Conservation (phyloP, 805 yeast species). For the Candida chilensis region DNA sequence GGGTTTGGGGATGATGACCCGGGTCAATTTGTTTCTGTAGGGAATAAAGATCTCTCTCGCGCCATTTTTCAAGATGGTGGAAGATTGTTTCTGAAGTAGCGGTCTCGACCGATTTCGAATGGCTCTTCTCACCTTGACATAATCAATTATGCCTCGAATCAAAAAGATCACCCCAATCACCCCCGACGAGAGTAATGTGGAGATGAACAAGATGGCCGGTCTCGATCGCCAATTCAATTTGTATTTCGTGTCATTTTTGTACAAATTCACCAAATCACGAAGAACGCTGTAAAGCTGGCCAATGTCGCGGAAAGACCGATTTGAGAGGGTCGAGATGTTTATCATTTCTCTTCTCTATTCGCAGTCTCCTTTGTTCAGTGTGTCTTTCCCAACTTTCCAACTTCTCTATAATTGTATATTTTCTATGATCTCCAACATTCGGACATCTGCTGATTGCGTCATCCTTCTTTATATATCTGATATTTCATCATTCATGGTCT, state of each 20-base stretch:
- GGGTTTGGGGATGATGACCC: conserved; percentile 37
- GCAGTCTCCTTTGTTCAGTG: too few relatives aligned
- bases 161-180: conserved; percentile 25
- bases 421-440: too few relatives aligned
- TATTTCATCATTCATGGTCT: too few relatives aligned
- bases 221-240: conserved; percentile 28
- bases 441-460: too few relatives aligned
- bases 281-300: conserved; percentile 19
- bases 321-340: not conserved
- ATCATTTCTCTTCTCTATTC: too few relatives aligned
- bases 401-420: too few relatives aligned
- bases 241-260: conserved; percentile 24
- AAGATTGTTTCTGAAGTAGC: conserved; percentile 23
- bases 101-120: conserved; percentile 25
- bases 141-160: conserved; percentile 20
- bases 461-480: too few relatives aligned
- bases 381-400: too few relatives aligned
- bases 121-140: conserved; percentile 10
- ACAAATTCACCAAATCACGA: conserved; percentile 23
- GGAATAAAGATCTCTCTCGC: conserved; percentile 41
- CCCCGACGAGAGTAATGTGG: conserved; percentile 27
- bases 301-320: conserved; percentile 10
- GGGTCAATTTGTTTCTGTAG: conserved; percentile 25
- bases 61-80: conserved; percentile 32
- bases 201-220: conserved; percentile 30